A percentile compares a stretch with the other conserved stretches of the same genome.
Conservation (phyloP, 2,329 filamentous ascomycete species). For the Xylaria sp. region DNA sequence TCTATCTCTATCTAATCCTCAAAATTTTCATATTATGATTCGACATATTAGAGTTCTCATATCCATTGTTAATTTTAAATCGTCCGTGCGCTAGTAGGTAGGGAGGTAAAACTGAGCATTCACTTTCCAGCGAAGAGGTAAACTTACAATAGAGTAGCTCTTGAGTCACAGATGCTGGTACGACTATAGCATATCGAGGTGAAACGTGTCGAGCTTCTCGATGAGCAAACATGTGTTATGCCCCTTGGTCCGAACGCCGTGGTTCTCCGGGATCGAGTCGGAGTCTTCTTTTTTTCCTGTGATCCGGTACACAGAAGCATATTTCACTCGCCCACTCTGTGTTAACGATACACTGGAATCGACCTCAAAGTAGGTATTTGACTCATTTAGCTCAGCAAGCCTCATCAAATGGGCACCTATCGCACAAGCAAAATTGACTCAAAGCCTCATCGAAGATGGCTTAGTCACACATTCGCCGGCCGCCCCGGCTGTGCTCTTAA, state of each 20-base stretch:
- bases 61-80: not conserved
- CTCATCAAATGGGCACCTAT: constrained; percentile 11
- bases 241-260: constrained; percentile 6
- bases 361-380: constrained; percentile 2
- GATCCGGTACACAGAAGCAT: constrained; percentile 8
- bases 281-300: not conserved
- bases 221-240: constrained; percentile 22
- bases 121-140: not conserved
- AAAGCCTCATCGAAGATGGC: not conserved
- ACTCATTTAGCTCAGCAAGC: constrained; percentile 8
- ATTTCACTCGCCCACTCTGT: not conserved
- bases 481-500: not conserved
- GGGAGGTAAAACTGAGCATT: not conserved
- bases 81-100: not conserved
- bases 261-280: constrained; percentile 13
- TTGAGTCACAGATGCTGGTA: constrained; percentile 4
- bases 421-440: constrained; percentile 2
- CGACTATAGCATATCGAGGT: constrained; percentile 5
- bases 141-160: not conserved
- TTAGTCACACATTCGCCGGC: not conserved
- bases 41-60: not conserved
- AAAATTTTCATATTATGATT: not conserved
- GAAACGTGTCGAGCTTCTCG: constrained; percentile 16
- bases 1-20: constrained; percentile 5
- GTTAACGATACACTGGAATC: not conserved